Percentiles rank a stretch among this genome's conserved stretches.
Evolutionary conservation across 306 rosid species (phyloP).

Genomic region (Pachyrhizus erosus): DNA sequence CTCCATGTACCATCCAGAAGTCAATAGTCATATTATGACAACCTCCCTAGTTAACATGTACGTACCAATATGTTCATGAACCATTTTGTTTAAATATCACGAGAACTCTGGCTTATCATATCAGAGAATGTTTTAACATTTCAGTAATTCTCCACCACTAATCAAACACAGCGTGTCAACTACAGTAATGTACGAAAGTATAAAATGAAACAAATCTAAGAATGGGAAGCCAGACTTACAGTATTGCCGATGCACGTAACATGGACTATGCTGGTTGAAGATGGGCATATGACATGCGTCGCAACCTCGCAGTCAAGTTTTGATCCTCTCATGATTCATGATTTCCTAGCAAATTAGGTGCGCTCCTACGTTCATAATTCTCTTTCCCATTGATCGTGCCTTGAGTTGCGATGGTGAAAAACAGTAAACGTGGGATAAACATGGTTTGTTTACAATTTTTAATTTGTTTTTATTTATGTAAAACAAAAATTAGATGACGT

Average conservation of each 20-base stretch:
- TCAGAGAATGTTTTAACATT: conserved; percentile 4
- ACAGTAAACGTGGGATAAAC: too few species aligned
- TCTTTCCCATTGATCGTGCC: too few species aligned
- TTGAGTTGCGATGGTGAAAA: too few species aligned
- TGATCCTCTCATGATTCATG: too few species aligned
- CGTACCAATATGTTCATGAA: background rate
- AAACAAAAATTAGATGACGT: too few species aligned
- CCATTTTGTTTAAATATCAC: background rate
- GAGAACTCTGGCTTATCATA: conserved; percentile 13
- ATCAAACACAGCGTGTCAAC: conserved; percentile 31
- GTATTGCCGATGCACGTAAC: conserved; percentile 49
- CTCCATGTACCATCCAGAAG: background rate
- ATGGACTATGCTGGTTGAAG: conserved; percentile 64
- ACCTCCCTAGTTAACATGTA: background rate
- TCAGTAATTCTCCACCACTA: conserved; percentile 20
- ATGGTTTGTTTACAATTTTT: too few species aligned
- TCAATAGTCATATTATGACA: background rate
- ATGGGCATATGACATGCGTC: too few species aligned
- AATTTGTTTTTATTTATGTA: too few species aligned
- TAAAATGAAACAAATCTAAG: conserved; percentile 24
- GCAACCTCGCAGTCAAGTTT: too few species aligned
- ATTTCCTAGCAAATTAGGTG: too few species aligned
- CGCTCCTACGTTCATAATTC: too few species aligned
- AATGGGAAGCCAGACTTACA: conserved; percentile 51
- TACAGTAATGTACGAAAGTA: background rate